Base-by-base conservation (phyloP, 1,284 basidiomycete genomes). In the Ganoderma sp. region DNA sequence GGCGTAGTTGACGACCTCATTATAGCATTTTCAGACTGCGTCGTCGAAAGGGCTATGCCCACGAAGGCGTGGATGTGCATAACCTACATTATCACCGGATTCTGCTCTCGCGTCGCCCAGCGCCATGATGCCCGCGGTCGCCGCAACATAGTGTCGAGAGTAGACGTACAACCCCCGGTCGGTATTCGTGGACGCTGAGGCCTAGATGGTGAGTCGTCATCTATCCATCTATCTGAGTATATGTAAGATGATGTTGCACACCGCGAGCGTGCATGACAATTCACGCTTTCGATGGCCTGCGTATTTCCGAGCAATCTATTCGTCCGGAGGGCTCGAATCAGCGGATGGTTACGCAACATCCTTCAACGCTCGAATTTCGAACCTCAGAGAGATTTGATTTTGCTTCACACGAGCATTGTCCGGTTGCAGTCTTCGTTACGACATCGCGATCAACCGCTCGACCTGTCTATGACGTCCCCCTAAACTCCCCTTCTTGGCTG, bases 41-140 rank as follows among this genome's bases (percentile, higher is more conserved):
- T 93, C 77, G 92, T 93, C 71, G 87, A 91, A 73, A 92, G 90
- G 89, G 83, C 93, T 64, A 92, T 74, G 86, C 84, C 1, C 90
- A 92, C 75, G 85, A 88, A 42, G 85, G 87, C 63, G 67, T 93
- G 90, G 89, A 89, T 89, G 12, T 87, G 89, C 17, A 87, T 93
- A 87, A 84, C 86, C 65, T 85, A 90, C 67, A 88, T 90, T 85
- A 84, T 85, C 19, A 78, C 80, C 41, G 86, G 87, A 56, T 88
- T 88, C 67, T 73, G 80, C 25, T 28, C 25, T 28, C 25, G 32
- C 32, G 32, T 32, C 32, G 32, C 5, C 32, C 32, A 32, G 32
- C 32, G 32, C 5, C 32, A 32, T 32, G 32, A 32, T 4, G 32
- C 32, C 32, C 32, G 32, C 42, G 68, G 37, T 5, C 37, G 9